Evolutionary conservation across 1,139 yeast genomes (phyloP), one percentile per base, ranked within the genome.

Genomic region (Yarrowia galli): DNA sequence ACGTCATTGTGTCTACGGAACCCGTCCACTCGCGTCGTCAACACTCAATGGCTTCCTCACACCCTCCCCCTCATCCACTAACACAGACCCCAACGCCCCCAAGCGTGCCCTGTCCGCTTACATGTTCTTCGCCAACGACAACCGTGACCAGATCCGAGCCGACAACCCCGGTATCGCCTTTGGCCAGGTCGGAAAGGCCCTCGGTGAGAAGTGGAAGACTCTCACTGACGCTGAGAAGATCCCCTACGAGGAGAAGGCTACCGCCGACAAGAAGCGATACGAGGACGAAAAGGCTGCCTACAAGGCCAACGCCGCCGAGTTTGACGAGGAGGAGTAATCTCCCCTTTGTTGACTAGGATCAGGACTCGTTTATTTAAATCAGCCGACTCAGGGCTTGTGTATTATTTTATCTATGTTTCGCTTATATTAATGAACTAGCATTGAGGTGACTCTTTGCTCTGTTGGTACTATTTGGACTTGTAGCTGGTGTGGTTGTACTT

Each of bases 51-150:
- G n/a, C n/a, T n/a, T n/a, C 40, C 3, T 15, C 40, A 15, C n/a
- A n/a, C 38, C 3, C 38, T 15, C 48, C 22, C 2, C 23, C 20
- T 8, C 1, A n/a, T 1, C n/a, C 7, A n/a, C 48, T 45, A 35
- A 25, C 45, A 10, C 66, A 81, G 98, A 95, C 82, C 98, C 98
- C 83, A 93, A 93, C 81, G 99, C 99, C 73, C 99, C 99, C 80
- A 95, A 95, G 91, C 89, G 98, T 82, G 92, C 98, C 46, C 84
- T 95, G 79, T 92, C 98, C 71, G 98, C 98, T 68, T 95, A 95
- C 88, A 93, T 95, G 98, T 93, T 91, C 86, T 95, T 93, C 78
- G 98, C 99, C 75, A 92, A 92, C 78, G 98, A 92, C 77, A 90
- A 91, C 87, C 92, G 98, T 84, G 98, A 93, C 80, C 86, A 87